These are phyloP conservation scores for Penicillium sp. DNA, from an alignment of 2,329 filamentous ascomycete genomes.

Conservation along the genomic window DNA sequence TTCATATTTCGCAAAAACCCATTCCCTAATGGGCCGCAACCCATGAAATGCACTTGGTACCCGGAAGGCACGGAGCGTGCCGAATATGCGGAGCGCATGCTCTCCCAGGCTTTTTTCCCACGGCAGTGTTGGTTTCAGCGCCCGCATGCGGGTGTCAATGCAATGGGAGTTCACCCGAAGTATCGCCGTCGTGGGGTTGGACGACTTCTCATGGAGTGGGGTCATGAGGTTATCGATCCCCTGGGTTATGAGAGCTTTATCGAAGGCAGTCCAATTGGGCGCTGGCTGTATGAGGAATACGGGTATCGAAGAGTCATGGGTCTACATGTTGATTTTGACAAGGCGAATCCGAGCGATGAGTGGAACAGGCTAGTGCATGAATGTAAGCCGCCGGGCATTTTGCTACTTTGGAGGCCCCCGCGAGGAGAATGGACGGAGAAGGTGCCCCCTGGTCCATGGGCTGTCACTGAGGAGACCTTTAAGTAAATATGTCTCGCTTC, in stretches of 20 bases:
- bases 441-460: conserved; percentile 18
- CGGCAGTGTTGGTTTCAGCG: conserved; percentile 16
- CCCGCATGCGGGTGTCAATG: conserved; percentile 15
- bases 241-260: conserved; percentile 20
- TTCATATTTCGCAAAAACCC: conserved; percentile 17
- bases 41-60: conserved; percentile 18
- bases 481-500: not conserved
- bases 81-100: conserved; percentile 11
- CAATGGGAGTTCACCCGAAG: conserved; percentile 19
- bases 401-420: conserved; percentile 19
- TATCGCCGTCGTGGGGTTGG: conserved; percentile 16
- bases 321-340: conserved; percentile 14
- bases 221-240: conserved; percentile 16
- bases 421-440: conserved; percentile 15
- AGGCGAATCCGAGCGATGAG: conserved; percentile 18
- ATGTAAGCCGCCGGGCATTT: conserved; percentile 14
- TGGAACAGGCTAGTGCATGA: conserved; percentile 16
- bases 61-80: conserved; percentile 18
- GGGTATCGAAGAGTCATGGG: conserved; percentile 15
- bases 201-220: conserved; percentile 16
- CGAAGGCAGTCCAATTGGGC: conserved; percentile 13
- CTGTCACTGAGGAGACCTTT: conserved; percentile 11
- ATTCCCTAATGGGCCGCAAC: conserved; percentile 16
- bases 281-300: conserved; percentile 18
- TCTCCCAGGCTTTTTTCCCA: conserved; percentile 13